Percentiles rank a stretch among this genome's conserved stretches.
Conservation (phyloP, 495 filamentous ascomycete genomes). For the Astrocystis sublimbata region DNA sequence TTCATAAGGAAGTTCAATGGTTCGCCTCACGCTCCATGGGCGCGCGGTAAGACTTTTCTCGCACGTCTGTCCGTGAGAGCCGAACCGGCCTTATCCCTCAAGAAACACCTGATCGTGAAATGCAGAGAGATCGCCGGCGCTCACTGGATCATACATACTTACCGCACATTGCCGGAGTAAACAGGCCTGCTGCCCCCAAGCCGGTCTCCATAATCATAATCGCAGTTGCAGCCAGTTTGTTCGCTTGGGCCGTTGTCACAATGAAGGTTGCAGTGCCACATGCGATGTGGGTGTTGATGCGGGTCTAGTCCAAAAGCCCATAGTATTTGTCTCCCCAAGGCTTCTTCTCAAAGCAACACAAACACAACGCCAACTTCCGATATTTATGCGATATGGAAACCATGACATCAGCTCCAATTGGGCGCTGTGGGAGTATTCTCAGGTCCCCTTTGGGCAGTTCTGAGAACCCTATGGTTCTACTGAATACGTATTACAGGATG, state of each 20-base stretch:
- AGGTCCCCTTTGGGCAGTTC: no score
- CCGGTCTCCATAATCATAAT: not conserved
- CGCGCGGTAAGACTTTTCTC: conserved; percentile 13
- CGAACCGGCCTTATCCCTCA: conserved; percentile 2
- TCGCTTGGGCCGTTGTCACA: conserved; percentile 15
- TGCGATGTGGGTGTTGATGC: conserved; percentile 2
- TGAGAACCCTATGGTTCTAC: no score
- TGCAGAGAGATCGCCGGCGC: not conserved
- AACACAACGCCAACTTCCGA: not conserved
- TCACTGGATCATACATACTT: no score
- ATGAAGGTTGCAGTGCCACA: conserved; percentile 11
- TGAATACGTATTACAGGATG: conserved; percentile 11
- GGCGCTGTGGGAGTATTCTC: not conserved
- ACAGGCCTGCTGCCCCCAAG: not conserved
- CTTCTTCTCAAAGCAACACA: no score
- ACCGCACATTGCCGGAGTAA: not conserved
- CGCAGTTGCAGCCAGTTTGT: conserved; percentile 4
- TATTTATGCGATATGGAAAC: not conserved
- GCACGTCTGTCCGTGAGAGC: not conserved
- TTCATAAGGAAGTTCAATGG: conserved; percentile 9
- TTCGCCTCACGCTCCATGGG: not conserved
- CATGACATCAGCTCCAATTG: not conserved
- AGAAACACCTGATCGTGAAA: not conserved
- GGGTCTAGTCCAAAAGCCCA: conserved; percentile 10
- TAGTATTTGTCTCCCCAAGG: not conserved